These are phyloP conservation scores for Lippia alba DNA, from an alignment of 305 asterid genomes.

Conservation along the genomic window DNA sequence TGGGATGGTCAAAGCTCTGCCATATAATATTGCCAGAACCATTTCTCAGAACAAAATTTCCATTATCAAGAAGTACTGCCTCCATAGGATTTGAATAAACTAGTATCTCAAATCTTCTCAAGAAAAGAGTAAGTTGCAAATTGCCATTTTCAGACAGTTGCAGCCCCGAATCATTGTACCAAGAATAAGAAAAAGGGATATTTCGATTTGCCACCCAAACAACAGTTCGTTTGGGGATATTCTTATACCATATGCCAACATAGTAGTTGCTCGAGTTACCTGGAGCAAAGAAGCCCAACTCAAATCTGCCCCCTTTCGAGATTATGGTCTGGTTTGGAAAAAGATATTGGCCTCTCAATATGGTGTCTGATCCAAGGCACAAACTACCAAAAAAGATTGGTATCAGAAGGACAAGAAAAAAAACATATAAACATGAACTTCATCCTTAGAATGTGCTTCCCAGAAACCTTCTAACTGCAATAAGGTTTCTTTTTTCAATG, in stretches of 20 bases:
- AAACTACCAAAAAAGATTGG: background rate
- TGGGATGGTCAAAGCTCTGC: conserved; percentile 46
- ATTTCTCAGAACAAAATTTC: conserved; percentile 37
- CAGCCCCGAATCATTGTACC: conserved; percentile 21
- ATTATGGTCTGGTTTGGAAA: too few species aligned
- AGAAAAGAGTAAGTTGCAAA: conserved; percentile 1
- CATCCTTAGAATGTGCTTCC: background rate
- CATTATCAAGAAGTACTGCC: conserved; percentile 43
- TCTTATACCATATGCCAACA: conserved; percentile 43
- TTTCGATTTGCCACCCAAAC: too few species aligned
- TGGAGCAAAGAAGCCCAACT: conserved; percentile 40
- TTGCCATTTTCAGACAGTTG: conserved; percentile 13
- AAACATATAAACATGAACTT: background rate
- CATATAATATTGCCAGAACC: conserved; percentile 27
- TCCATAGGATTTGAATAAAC: conserved; percentile 16
- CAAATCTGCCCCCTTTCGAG: background rate
- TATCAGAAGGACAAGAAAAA: background rate
- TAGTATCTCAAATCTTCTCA: background rate
- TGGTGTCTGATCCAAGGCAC: conserved; percentile 1
- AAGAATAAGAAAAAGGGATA: background rate
- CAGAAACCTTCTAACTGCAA: background rate
- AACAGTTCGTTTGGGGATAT: background rate
- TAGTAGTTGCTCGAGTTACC: conserved; percentile 22
- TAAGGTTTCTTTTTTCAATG: too few species aligned
- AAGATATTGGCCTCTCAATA: too few species aligned